phyloP scores from a whole-genome alignment of 2,329 filamentous ascomycete species.

The Pyrenophora graminea region DNA sequence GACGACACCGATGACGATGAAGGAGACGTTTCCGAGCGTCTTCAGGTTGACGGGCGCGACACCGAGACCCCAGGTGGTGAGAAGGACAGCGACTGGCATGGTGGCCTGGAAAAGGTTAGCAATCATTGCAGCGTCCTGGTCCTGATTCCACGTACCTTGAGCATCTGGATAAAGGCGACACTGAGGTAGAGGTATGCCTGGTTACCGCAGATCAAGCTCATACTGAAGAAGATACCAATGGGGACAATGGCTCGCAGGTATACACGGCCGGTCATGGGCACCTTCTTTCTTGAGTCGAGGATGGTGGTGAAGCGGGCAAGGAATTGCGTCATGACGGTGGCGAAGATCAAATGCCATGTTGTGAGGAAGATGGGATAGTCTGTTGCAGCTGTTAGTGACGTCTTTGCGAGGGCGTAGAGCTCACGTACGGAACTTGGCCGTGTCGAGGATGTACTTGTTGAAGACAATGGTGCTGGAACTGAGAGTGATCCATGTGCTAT shows the following conservation, averaged over 20 bases:
- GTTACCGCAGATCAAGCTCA: slow-evolving; percentile 96
- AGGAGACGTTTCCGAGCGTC: slow-evolving; percentile 88
- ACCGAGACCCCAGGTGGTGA: slow-evolving; percentile 86
- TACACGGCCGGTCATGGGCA: slow-evolving; percentile 95
- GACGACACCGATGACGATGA: slow-evolving; percentile 92
- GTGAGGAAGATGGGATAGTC: slow-evolving; percentile 67
- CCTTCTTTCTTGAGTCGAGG: slow-evolving; percentile 91
- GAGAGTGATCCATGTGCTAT: slow-evolving; percentile 86
- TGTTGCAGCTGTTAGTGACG: slow-evolving; percentile 36
- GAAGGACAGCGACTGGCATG: slow-evolving; percentile 87
- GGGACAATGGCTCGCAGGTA: slow-evolving; percentile 93
- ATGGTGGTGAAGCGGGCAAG: slow-evolving; percentile 86
- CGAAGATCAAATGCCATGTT: slow-evolving; percentile 93
- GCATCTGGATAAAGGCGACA: slow-evolving; percentile 98
- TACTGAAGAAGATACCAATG: slow-evolving; percentile 92
- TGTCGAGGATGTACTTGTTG: slow-evolving; percentile 98
- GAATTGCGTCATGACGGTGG: slow-evolving; percentile 91
- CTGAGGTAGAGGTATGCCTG: slow-evolving; percentile 93
- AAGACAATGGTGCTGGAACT: slow-evolving; percentile 96
- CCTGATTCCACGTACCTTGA: slow-evolving; percentile 70
- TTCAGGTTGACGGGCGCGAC: slow-evolving; percentile 82
- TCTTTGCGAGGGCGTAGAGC: slow-evolving; percentile 1
- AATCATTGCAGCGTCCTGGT: background rate
- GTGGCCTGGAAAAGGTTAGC: slow-evolving; percentile 67
- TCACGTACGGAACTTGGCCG: slow-evolving; percentile 77